These are phyloP conservation scores for Candida orba DNA, from an alignment of 805 yeast genomes.

Conservation along the genomic window DNA sequence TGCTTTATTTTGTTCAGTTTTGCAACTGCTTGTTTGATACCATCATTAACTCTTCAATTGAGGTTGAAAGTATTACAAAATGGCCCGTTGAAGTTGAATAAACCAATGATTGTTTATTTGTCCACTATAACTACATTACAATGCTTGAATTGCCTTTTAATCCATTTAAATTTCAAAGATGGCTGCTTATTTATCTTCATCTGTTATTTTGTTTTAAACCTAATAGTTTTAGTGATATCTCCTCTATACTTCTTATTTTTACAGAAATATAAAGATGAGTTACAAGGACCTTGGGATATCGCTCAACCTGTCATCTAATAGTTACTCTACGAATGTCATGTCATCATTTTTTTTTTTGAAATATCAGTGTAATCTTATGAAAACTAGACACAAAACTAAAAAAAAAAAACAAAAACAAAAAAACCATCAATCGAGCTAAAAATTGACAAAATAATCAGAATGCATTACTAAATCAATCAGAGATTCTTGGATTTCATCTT, in stretches of 20 bases:
- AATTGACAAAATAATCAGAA: not conserved
- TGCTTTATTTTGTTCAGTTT: conserved; percentile 73
- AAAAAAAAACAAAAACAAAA: not conserved
- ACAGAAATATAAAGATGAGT: conserved; percentile 75
- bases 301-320: conserved; percentile 52
- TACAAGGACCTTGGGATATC: conserved; percentile 92
- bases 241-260: conserved; percentile 66
- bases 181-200: conserved; percentile 24
- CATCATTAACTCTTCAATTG: conserved; percentile 58
- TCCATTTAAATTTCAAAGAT: conserved; percentile 27
- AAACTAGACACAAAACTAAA: not conserved
- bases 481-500: not conserved
- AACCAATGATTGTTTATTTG: not conserved
- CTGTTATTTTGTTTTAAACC: conserved; percentile 44
- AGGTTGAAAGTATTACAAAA: conserved; percentile 21
- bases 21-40: conserved; percentile 64
- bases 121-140: not conserved
- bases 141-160: conserved; percentile 5
- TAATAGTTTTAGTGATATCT: conserved; percentile 43
- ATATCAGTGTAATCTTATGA: too few relatives aligned
- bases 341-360: too few relatives aligned
- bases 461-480: not conserved
- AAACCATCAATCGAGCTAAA: not conserved
- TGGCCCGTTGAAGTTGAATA: not conserved
- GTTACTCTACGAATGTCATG: not conserved